Evolutionary conservation across 495 filamentous ascomycete genomes (phyloP), one percentile per base, ranked within the genome.

Genomic region (Penicillium longicatenatum): DNA sequence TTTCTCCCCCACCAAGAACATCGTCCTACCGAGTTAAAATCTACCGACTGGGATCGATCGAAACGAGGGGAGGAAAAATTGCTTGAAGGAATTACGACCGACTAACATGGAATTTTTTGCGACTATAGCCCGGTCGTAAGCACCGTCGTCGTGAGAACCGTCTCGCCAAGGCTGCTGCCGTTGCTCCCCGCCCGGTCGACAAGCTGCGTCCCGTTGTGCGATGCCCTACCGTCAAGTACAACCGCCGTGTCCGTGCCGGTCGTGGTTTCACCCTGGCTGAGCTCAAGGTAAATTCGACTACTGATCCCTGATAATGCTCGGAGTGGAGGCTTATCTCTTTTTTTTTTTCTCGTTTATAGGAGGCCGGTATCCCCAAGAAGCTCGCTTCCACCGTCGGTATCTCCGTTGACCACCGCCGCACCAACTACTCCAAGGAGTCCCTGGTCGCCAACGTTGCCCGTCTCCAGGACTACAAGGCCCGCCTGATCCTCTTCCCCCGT

Each of bases 401-500:
- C 82, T 75, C 91, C 60, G 93, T 98, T 79, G 94, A 98, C 79
- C 84, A 85, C 78, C 95, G 95, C 81, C 94, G 94, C 75, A 84
- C 86, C 80, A 98, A 98, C 86, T 90, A 95, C 76, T 93, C 88
- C 72, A 89, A 90, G 77, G 95, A 97, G 84, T 87, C 87, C 59
- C 90, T 97, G 66, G 81, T 89, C 72, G 84, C 82, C 82, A 98
- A 98, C 81, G 95, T 98, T 64, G 88, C 88, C 74, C 94, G 94
- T 70, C 90, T 98, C 65, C 90, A 95, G 83, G 91, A 88, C 73
- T 98, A 97, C 92, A 89, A 87, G 81, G 85, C 84, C 64, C 90
- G 92, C 70, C 79, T 98, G 71, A 96, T 98, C 80, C 82, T 98
- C 76, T 98, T 98, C 88, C 94, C 94, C 70, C 92, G 92, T 84